Evolutionary conservation across 495 filamentous ascomycete species (phyloP), one percentile per base, ranked within the genome.

Genomic region (Annulohypoxylon bovei): DNA sequence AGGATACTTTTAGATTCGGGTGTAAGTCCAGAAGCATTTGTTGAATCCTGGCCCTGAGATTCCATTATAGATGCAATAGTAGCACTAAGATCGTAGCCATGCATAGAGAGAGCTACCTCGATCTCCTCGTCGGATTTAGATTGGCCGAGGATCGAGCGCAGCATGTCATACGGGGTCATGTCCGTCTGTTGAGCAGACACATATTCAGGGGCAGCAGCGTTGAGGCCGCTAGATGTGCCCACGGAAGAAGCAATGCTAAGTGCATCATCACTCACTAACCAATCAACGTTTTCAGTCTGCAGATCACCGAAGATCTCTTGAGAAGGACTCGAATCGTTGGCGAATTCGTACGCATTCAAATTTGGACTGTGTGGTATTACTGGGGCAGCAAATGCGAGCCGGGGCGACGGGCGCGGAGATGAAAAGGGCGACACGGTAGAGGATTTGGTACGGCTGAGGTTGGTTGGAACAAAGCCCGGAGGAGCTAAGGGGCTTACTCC

Each of bases 81-180:
- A 35, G 94, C 89, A 60, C 92, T 93, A 11, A 99, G 87, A 73
- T 99, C 96, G 74, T 98, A 98, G 54, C 91, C 90, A 76, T 97
- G 94, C 65, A 89, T 84, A 76, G 95, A 94, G 50, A 99, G 86
- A 14, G 94, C 93, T 8, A 87, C 82, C 74, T 98, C 93, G 55
- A 98, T 94, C 77, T 99, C 96, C 57, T 98, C 95, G 72, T 98
- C 95, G 14, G 92, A 88, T 70, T 91, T 90, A 63, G 91, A 89
- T 73, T 94, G 93, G 9, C 95, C 93, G 33, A 99, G 84, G 30
- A 99, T 95, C 9, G 94, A 97, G 53, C 96, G 91, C 44, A 99
- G 84, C 85, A 99, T 99, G 78, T 99, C 96, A 82, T 97, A 96
- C 2, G 96, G 94, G 55, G 92, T 95, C 96, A 99, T 99, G 73